These are phyloP conservation scores for Syzygium grande DNA, from an alignment of 345 rosid species.

Conservation along the genomic window DNA sequence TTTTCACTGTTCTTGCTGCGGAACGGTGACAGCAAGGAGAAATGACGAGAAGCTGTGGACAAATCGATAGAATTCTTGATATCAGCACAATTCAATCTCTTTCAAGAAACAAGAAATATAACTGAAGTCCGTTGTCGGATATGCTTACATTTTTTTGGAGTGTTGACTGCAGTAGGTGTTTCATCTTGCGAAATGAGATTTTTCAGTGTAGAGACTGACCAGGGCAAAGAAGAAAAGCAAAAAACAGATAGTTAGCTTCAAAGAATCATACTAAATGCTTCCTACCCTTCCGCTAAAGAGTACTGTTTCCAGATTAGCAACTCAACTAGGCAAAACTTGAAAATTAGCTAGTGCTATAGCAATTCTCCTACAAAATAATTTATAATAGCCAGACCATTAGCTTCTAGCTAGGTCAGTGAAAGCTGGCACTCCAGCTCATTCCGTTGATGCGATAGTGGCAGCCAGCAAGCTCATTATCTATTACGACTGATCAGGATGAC, in stretches of 20 bases:
- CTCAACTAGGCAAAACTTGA: background rate
- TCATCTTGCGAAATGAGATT: conserved; percentile 85
- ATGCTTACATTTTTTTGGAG: conserved; percentile 64
- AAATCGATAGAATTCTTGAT: background rate
- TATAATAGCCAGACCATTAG: background rate
- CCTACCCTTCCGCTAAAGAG: background rate
- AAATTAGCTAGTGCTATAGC: background rate
- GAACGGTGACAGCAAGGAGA: conserved; percentile 73
- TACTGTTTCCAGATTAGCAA: background rate
- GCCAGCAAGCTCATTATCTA: background rate
- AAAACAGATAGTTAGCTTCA: background rate
- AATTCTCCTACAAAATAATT: background rate
- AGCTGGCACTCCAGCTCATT: background rate
- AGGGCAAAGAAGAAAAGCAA: background rate
- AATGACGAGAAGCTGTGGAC: conserved; percentile 66
- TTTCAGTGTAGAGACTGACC: conserved; percentile 73
- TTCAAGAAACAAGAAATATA: background rate
- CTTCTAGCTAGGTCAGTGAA: background rate
- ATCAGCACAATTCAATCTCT: background rate
- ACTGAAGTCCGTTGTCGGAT: too few species aligned
- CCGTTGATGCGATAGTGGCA: background rate
- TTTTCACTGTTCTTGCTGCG: conserved; percentile 68
- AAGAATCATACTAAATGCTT: background rate
- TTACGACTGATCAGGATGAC: background rate
- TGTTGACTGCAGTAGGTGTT: conserved; percentile 37